Base-by-base conservation (phyloP, 306 rosid species). In the Dryas alaskensis region DNA sequence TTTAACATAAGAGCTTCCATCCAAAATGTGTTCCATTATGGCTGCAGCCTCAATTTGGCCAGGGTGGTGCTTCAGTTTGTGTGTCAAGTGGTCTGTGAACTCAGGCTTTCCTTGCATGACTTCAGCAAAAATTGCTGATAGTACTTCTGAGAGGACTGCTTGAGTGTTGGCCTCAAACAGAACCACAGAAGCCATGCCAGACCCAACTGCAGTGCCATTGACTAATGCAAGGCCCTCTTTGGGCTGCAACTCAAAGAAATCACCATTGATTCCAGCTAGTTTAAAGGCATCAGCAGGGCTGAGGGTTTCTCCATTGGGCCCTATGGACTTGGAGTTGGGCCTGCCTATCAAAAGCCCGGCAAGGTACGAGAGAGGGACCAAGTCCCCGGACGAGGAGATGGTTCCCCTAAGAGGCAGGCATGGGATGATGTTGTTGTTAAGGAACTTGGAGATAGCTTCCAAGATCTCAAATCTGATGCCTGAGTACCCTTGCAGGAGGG, bases 11-110 rank as follows among this genome's bases (percentile, higher is more conserved):
- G 91, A 81, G 63, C 98, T 93, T 46, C 98, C 98, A 71, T 84
- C 93, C 10, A 93, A 74, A 73, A 93, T 89, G 83, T 93, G 96
- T 71, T 93, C 98, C 98, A 93, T 93, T 67, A 93, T 87, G 44
- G 98, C 98, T 2, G 96, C 98, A 59, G 98, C 98, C 72, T 93
- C 98, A 79, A 93, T 93, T n/a, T 93, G 98, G 6, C 98, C 98
- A 44, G 98, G 98, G 45, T 93, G 98, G 68, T 89, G 98, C 74
- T 93, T 93, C 78, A 93, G 49, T 45, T 88, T 93, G 64, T 93
- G 98, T 0, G 96, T 91, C 85, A 93, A 81, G 58, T 93, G 96
- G 58, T 93, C 98, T 0, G 97, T 89, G 69, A 93, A 93, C 46
- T 93, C 96, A 0, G 93, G 93, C 39, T 91, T 93, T 22, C 98